These are phyloP conservation scores for Cucumis cinereus DNA, from an alignment of 306 rosid species.

Conservation along the genomic window DNA sequence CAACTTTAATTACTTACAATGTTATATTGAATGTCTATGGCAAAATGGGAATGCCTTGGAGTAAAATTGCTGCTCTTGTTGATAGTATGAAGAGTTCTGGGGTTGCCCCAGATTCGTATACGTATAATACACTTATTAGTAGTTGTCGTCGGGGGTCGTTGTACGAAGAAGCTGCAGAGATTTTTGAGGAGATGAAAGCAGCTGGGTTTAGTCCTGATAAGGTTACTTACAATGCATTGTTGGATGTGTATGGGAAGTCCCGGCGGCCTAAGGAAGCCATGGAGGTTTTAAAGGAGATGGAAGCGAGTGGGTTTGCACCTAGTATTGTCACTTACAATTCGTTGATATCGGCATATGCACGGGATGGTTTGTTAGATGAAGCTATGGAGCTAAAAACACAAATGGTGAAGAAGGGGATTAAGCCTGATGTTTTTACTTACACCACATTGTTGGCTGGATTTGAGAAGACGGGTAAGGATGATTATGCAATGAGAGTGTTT, in stretches of 20 bases:
- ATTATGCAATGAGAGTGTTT: conserved; percentile 39
- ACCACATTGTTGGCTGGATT: conserved; percentile 80
- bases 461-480: conserved; percentile 76
- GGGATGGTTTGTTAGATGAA: conserved; percentile 70
- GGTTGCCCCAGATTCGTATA: conserved; percentile 65
- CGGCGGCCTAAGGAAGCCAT: conserved; percentile 64
- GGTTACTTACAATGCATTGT: conserved; percentile 66
- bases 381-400: conserved; percentile 45
- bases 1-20: conserved; percentile 69
- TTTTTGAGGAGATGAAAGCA: conserved; percentile 50
- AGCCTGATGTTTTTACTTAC: conserved; percentile 79
- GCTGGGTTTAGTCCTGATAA: conserved; percentile 55
- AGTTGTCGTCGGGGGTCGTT: conserved; percentile 70
- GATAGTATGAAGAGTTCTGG: conserved; percentile 42
- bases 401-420: conserved; percentile 64
- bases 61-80: conserved; percentile 35
- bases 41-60: conserved; percentile 92
- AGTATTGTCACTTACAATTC: conserved; percentile 63
- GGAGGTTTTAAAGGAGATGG: conserved; percentile 77
- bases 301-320: conserved; percentile 46
- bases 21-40: conserved; percentile 73
- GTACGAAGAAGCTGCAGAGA: conserved; percentile 45
- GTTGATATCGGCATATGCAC: conserved; percentile 64
- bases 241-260: conserved; percentile 94
- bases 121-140: conserved; percentile 70